Conservation (phyloP, 441 rosid genomes). For the Eutrema salsugineum region DNA sequence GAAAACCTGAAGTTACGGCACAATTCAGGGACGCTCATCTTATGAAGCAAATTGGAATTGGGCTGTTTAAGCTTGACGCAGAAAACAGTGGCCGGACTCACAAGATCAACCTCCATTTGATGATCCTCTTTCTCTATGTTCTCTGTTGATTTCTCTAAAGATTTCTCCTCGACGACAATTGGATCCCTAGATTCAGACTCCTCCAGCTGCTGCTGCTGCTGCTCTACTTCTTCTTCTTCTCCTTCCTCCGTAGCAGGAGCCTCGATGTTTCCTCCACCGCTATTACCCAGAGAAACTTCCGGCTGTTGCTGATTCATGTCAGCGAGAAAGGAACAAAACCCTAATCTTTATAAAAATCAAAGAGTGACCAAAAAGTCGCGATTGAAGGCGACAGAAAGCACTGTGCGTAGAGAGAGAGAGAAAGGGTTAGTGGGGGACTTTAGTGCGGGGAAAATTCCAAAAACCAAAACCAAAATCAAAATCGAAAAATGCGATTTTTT, state of each 20-base stretch:
- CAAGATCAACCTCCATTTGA: conserved; percentile 81
- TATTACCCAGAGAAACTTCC: conserved; percentile 12
- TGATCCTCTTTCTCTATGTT: conserved; percentile 44
- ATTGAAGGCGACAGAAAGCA: conserved; percentile 92
- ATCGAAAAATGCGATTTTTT: background rate
- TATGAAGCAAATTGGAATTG: conserved; percentile 65
- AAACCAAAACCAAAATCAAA: background rate
- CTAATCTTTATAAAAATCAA: conserved; percentile 36
- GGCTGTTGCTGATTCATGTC: conserved; percentile 48
- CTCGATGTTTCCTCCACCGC: conserved; percentile 1
- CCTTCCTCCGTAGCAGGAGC: background rate
- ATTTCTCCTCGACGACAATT: conserved; percentile 17
- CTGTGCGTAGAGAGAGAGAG: conserved; percentile 44
- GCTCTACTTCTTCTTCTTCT: background rate
- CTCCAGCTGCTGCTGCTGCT: background rate
- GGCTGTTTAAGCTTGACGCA: conserved; percentile 88
- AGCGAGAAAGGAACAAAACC: conserved; percentile 39
- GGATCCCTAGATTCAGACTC: conserved; percentile 26
- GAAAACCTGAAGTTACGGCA: conserved; percentile 83
- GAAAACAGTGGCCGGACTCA: conserved; percentile 82
- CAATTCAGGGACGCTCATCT: conserved; percentile 88
- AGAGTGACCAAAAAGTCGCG: conserved; percentile 68
- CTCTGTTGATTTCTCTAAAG: conserved; percentile 20
- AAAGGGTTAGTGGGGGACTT: conserved; percentile 46
- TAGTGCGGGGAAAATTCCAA: conserved; percentile 21